Conservation (phyloP, 441 rosid species). For the Populus tomentosa region DNA sequence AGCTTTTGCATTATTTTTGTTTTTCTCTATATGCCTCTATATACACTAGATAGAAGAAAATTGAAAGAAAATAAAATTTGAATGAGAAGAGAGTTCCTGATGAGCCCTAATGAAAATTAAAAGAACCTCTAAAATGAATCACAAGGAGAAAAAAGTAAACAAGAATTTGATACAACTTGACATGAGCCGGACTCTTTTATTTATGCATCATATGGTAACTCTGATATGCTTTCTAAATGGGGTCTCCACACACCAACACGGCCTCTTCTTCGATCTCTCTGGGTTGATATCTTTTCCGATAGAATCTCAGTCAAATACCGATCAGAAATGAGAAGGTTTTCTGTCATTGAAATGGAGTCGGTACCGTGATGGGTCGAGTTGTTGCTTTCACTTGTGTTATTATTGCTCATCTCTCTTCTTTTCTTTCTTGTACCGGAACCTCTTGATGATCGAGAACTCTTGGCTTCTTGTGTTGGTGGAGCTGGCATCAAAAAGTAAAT, state of each 20-base stretch:
- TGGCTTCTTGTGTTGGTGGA: constrained; percentile 30
- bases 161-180: background rate
- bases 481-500: constrained; percentile 87
- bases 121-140: constrained; percentile 26
- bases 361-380: constrained; percentile 12
- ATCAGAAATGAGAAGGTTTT: constrained; percentile 52
- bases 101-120: constrained; percentile 31
- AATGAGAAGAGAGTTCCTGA: constrained; percentile 5
- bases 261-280: constrained; percentile 78
- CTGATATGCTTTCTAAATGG: constrained; percentile 83
- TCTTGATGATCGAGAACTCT: constrained; percentile 29
- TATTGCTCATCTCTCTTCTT: constrained; percentile 23
- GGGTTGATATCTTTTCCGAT: constrained; percentile 69
- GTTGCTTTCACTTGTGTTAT: constrained; percentile 7
- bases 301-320: constrained; percentile 80
- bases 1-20: constrained; percentile 10
- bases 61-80: background rate
- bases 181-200: background rate
- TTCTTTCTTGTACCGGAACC: constrained; percentile 35
- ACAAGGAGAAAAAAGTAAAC: background rate
- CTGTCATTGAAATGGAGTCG: constrained; percentile 22
- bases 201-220: constrained; percentile 38
- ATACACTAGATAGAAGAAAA: constrained; percentile 16
- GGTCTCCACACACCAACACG: constrained; percentile 95
- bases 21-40: constrained; percentile 27